Base-by-base conservation (phyloP, 441 rosid species). In the Raphanus hybrid region DNA sequence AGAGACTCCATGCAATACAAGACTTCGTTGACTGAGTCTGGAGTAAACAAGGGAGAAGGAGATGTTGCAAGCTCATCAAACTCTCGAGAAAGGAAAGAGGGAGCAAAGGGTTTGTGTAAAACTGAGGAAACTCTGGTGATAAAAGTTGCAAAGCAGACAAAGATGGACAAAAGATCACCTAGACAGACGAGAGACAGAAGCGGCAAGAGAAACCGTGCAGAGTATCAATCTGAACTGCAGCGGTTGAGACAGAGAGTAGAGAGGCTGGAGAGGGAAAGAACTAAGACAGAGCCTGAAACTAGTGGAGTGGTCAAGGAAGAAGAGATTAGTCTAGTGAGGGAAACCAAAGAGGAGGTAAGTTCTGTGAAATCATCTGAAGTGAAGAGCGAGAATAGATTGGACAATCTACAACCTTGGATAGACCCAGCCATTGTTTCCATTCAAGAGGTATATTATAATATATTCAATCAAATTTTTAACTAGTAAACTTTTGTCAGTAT, bases 171-270 rank as follows among this genome's bases (percentile, higher is more conserved):
- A 18, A 81, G 55, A 74, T 63, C 73, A 52, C 84, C 65, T 83
- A 86, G 78, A 64, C 85, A 59, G 74, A 57, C 77, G 58, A 84
- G 74, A 75, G 64, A 62, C 68, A 15, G 84, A 81, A 70, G 71
- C 43, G 74, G 81, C 23, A 62, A 82, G 83, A 82, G 85, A 77
- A 70, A 80, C 70, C 82, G 82, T 37, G 80, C 76, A 15, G 85
- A 70, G 71, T 78, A 74, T 76, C 87, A 61, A 64, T 20, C 77
- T 26, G 92, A 88, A 18, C 48, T 84, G 75, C 86, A 85, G 69
- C 81, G 78, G 64, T 74, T 89, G 79, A 77, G 81, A 26, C 74
- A 81, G 76, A 88, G 93, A 86, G 75, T 92, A 5, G 90, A 90
- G 82, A 76, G 64, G 65, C 94, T 92, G 20, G 97, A 95, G 83